These are phyloP conservation scores for Saccharomyces hybrid DNA, from an alignment of 1,139 yeast genomes.

Conservation along the genomic window DNA sequence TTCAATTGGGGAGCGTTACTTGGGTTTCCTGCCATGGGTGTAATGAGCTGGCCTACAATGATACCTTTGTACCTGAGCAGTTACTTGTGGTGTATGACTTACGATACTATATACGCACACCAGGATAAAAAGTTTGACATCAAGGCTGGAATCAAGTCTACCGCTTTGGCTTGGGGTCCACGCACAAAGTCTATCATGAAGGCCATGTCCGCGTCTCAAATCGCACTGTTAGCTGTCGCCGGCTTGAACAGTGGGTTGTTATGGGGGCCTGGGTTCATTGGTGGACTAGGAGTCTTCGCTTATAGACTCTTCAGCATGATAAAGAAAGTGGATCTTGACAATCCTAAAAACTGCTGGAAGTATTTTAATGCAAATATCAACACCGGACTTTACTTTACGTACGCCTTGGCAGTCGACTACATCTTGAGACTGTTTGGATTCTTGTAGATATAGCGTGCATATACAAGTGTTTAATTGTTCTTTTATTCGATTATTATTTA, in stretches of 20 bases:
- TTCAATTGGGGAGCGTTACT: constrained; percentile 93
- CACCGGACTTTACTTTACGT: constrained; percentile 73
- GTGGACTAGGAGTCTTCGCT: constrained; percentile 61
- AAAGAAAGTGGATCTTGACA: constrained; percentile 62
- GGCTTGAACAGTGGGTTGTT: constrained; percentile 70
- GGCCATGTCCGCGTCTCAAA: constrained; percentile 59
- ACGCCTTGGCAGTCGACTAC: constrained; percentile 74
- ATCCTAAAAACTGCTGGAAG: constrained; percentile 76
- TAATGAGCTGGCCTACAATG: constrained; percentile 68
- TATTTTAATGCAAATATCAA: constrained; percentile 69
- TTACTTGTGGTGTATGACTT: constrained; percentile 88
- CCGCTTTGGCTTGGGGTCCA: constrained; percentile 90
- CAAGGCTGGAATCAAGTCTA: constrained; percentile 85
- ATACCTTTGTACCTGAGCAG: constrained; percentile 70
- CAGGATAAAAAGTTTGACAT: constrained; percentile 89
- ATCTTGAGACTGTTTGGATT: constrained; percentile 36
- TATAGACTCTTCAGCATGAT: constrained; percentile 63
- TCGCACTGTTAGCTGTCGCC: constrained; percentile 55
- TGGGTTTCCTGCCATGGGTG: constrained; percentile 95
- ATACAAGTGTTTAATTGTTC: neutral
- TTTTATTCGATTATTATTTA: neutral
- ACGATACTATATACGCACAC: constrained; percentile 95
- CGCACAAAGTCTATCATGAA: constrained; percentile 63
- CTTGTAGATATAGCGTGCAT: constrained; percentile 10
- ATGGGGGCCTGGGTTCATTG: constrained; percentile 68